Percentiles rank a stretch among this genome's conserved stretches.
These are phyloP conservation scores for Tillandsia leiboldiana DNA, from an alignment of 176 grass and related monocot species.

Conservation along the genomic window DNA sequence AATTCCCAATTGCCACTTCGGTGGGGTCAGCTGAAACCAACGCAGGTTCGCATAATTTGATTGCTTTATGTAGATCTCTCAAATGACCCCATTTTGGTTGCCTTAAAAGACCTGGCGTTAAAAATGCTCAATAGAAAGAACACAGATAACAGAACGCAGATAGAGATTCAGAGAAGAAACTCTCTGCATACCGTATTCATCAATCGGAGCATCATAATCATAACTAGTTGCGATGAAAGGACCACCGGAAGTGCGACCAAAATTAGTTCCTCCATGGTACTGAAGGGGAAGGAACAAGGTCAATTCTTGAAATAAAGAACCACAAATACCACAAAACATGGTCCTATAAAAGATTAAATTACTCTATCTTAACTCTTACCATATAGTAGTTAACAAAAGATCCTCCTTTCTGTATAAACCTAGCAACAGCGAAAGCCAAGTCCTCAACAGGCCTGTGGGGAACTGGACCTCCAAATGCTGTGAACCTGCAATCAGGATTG, in stretches of 20 bases:
- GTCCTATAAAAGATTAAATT: background rate
- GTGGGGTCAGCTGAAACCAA: slow-evolving; percentile 56
- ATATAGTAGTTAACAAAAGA: slow-evolving; percentile 97
- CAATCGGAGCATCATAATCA: slow-evolving; percentile 87
- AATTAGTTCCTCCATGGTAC: slow-evolving; percentile 98
- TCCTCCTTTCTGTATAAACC: slow-evolving; percentile 89
- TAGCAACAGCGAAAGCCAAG: slow-evolving; percentile 64
- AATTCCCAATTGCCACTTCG: slow-evolving; percentile 42
- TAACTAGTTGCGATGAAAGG: slow-evolving; percentile 92
- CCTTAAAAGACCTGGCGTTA: slow-evolving; percentile 57
- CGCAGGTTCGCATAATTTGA: slow-evolving; percentile 59
- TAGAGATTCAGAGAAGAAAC: background rate
- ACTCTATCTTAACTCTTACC: slow-evolving; percentile 34
- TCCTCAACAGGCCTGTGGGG: slow-evolving; percentile 78
- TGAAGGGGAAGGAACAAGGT: slow-evolving; percentile 25
- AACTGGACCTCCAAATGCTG: slow-evolving; percentile 61
- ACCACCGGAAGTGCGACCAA: slow-evolving; percentile 76
- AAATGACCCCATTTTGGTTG: slow-evolving; percentile 96
- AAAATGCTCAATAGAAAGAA: background rate
- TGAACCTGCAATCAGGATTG: slow-evolving; percentile 42
- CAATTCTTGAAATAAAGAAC: slow-evolving; percentile 8
- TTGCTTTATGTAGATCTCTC: slow-evolving; percentile 84
- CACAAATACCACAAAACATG: slow-evolving; percentile 5
- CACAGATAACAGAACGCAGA: background rate
- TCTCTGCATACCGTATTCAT: slow-evolving; percentile 70